Base-by-base conservation (phyloP, 805 yeast species). In the Metahyphopichia silvanorum region DNA sequence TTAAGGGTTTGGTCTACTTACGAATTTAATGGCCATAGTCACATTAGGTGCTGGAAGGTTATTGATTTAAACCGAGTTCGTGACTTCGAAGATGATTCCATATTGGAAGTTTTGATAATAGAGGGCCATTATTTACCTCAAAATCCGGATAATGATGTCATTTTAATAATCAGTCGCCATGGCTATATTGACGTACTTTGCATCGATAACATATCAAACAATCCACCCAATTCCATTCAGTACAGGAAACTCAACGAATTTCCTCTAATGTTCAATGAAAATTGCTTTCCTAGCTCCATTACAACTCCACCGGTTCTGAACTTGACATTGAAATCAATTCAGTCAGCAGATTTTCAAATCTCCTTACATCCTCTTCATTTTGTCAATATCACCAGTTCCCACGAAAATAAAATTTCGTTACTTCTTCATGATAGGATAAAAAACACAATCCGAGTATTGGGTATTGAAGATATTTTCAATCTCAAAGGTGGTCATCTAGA, bases 1-100 rank as follows among this genome's bases (percentile, higher is more conserved):
- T 48, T 89, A 27, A 64, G 87, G 18, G 71, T 83, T 0, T 87
- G 89, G 86, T 73, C 83, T 0, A 73, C 82, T 13, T 77, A 71
- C 52, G 83, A 79, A 39, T 58, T 69, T 33, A 79, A 74, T 23
- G 73, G 71, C n/a, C 78, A 74, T 24, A 74, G 71, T 34, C 71
- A 71, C 27, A 67, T 80, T 14, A 77, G 69, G 39, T 61, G 66
- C 28, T 79, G 86, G 77, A 82, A 81, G 1, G 57, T 71, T 4
- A 40, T 65, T 22, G 63, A 66, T 25, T 38, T 65, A 29, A 33
- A 40, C 11, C 22, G 30, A 9, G 3, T 13, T n/a, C 22, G 43
- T 37, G 43, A 65, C n/a, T 42, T 42, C 27, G 49, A 49, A 9
- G 46, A 33, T 27, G 31, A 32, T 28, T 20, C 33, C 33, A 34